A percentile compares a stretch with the other conserved stretches of the same genome.
phyloP scores from a whole-genome alignment of 768 basidiomycete species.

The Serendipita sp. region DNA sequence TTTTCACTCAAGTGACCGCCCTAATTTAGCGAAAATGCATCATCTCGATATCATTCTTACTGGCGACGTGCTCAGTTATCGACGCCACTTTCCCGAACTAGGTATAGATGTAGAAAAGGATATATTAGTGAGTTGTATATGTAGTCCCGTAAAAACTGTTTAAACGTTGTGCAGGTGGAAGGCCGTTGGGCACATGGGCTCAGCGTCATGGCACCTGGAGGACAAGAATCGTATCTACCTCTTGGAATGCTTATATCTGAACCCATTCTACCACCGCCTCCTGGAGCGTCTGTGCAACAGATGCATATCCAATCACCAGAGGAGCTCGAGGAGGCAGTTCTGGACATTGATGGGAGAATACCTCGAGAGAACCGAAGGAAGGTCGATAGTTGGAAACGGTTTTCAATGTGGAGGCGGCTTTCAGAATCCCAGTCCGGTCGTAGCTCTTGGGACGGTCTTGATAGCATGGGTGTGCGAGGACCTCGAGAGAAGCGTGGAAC shows the following conservation, averaged over 20 bases:
- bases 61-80: slow-evolving; percentile 42
- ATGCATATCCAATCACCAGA: slow-evolving; percentile 29
- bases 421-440: slow-evolving; percentile 18
- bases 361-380: slow-evolving; percentile 28
- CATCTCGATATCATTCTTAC: slow-evolving; percentile 30
- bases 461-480: neutral
- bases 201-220: slow-evolving; percentile 29
- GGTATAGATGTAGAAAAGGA: slow-evolving; percentile 38
- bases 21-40: slow-evolving; percentile 32
- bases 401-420: slow-evolving; percentile 39
- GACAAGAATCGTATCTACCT: slow-evolving; percentile 25
- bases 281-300: slow-evolving; percentile 15
- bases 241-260: slow-evolving; percentile 19
- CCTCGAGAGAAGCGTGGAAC: slow-evolving; percentile 30
- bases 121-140: slow-evolving; percentile 27
- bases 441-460: slow-evolving; percentile 10
- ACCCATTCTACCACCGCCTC: slow-evolving; percentile 16
- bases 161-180: slow-evolving; percentile 26
- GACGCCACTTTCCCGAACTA: slow-evolving; percentile 29
- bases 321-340: slow-evolving; percentile 35
- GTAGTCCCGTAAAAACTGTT: neutral
- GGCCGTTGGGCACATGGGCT: slow-evolving; percentile 30
- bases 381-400: slow-evolving; percentile 41
- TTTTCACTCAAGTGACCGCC: slow-evolving; percentile 21
- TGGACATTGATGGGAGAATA: slow-evolving; percentile 37